Evolutionary conservation across 2,329 filamentous ascomycete genomes (phyloP).

Genomic region (Botrytis elliptica): DNA sequence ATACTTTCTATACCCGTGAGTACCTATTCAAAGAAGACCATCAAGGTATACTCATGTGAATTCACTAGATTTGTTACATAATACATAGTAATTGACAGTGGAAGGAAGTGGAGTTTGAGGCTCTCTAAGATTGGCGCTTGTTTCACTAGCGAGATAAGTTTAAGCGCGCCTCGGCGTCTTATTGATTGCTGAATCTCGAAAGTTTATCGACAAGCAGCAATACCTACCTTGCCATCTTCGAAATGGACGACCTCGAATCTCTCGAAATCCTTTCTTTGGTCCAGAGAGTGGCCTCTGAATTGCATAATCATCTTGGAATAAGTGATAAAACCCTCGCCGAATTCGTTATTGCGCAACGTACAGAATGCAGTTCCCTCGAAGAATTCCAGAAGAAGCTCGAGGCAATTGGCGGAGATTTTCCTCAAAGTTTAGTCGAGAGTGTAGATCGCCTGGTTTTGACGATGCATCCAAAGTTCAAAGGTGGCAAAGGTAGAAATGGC

Average conservation of each 20-base stretch:
- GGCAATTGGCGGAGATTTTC: slow-evolving; percentile 73
- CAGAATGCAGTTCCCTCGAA: slow-evolving; percentile 66
- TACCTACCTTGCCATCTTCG: slow-evolving; percentile 6
- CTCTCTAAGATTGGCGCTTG: not conserved
- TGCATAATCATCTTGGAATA: slow-evolving; percentile 90
- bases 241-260: slow-evolving; percentile 68
- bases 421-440: slow-evolving; percentile 82
- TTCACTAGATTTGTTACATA: not conserved
- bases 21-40: no score
- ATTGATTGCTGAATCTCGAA: slow-evolving; percentile 4
- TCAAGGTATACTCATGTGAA: not conserved
- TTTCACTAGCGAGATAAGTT: not conserved
- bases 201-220: slow-evolving; percentile 11
- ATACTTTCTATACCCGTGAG: not conserved
- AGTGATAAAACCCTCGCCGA: slow-evolving; percentile 94
- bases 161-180: slow-evolving; percentile 6
- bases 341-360: slow-evolving; percentile 88
- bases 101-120: not conserved
- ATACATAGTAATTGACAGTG: not conserved
- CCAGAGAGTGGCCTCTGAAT: slow-evolving; percentile 88
- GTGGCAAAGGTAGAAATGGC: slow-evolving; percentile 60
- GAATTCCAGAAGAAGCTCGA: slow-evolving; percentile 77
- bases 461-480: slow-evolving; percentile 88
- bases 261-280: slow-evolving; percentile 93
- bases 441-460: slow-evolving; percentile 84